Evolutionary conservation across 768 basidiomycete species (phyloP), one percentile per base, ranked within the genome.

Genomic region (Suillus ampliporus): DNA sequence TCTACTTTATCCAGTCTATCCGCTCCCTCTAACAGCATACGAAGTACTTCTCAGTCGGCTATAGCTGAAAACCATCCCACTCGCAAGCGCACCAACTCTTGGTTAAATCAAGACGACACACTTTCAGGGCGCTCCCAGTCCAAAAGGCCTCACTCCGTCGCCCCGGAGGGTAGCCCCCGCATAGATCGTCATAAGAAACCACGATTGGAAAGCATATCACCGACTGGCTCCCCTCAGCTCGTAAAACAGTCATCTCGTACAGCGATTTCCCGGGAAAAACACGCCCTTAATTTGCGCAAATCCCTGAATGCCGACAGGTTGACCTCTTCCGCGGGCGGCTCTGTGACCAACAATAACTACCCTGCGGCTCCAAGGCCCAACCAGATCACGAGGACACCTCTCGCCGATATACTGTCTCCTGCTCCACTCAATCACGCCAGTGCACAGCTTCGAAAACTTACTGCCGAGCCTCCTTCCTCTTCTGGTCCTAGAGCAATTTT

Each of bases 31-130:
- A 8, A 38, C 28, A 31, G 28, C 44, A 19, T 38, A 14, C 44
- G 14, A 19, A 26, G 6, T 8, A 9, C 19, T 56, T 8, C 6
- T 5, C 17, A 19, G 2, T 15, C 40, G 7, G 6, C 38, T 40
- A 9, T 13, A 28, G 38, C 23, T 40, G 23, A 28, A 23, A 11
- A 26, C 38, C 23, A 6, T 13, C 10, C 37, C 26, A 56, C 23
- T 15, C 54, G 40, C 38, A 56, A 56, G 38, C 54, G 54, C 23
- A 13, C 54, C 26, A 56, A 28, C 28, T 56, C 54, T 26, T 38
- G 54, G 38, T 40, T 56, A 40, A 26, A 41, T 40, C 38, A 26
- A 26, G 37, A 40, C 38, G 54, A 28, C 17, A 2, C 38, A 40
- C 38, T 7, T 56, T 10, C 38, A 28, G 38, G 54, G 10, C 23